Evolutionary conservation across 306 rosid species (phyloP).

Genomic region (Gastrolobium villosum): DNA sequence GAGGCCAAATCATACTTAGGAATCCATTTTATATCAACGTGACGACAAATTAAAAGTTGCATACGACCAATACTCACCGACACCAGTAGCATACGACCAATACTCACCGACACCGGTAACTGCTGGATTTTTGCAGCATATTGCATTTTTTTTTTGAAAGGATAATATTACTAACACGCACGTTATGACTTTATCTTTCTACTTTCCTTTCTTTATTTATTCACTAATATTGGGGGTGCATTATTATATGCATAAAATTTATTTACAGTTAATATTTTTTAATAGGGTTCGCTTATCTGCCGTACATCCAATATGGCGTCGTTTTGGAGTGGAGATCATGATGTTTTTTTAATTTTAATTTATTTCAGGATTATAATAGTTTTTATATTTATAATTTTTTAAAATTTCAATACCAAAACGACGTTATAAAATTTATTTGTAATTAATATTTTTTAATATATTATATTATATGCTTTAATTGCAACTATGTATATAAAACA

Average conservation of each 20-base stretch:
- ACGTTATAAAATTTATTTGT: no score
- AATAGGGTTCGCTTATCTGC: no score
- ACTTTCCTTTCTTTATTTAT: neutral
- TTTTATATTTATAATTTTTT: no score
- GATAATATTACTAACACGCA: neutral
- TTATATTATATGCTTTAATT: neutral
- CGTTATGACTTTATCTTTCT: neutral
- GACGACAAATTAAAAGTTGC: conserved; percentile 27
- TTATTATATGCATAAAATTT: neutral
- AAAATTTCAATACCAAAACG: no score
- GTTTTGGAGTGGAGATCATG: no score
- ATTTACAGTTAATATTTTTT: neutral
- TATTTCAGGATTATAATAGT: no score
- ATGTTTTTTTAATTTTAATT: no score
- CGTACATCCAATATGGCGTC: no score
- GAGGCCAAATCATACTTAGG: conserved; percentile 17
- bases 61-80: conserved; percentile 40
- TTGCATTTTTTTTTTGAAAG: neutral
- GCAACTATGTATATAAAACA: neutral
- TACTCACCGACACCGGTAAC: conserved; percentile 36
- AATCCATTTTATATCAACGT: conserved; percentile 8
- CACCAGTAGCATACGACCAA: neutral
- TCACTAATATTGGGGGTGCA: neutral
- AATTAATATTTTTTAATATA: neutral
- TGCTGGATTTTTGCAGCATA: neutral